Conservation (phyloP, 441 rosid genomes). For the Metrosideros polymorpha region DNA sequence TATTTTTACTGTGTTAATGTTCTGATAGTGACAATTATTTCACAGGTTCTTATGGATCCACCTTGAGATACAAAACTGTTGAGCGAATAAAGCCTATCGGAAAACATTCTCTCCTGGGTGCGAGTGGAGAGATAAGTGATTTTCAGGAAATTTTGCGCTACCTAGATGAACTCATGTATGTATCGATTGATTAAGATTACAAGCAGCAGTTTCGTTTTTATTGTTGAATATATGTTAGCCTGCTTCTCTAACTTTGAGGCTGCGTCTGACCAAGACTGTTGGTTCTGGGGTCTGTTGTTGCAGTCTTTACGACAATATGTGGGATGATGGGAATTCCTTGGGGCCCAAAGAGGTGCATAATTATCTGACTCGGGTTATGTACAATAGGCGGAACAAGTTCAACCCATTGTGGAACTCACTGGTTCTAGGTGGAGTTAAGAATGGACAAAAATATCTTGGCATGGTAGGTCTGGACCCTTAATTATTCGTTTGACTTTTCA, state of each 20-base stretch:
- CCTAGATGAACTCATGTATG: constrained; percentile 94
- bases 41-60: constrained; percentile 93
- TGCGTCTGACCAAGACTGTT: not conserved
- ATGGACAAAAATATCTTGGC: constrained; percentile 91
- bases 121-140: constrained; percentile 94
- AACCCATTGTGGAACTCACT: constrained; percentile 97
- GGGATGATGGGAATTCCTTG: constrained; percentile 99
- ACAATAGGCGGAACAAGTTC: constrained; percentile 92
- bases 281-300: constrained; percentile 12
- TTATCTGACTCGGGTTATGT: constrained; percentile 92
- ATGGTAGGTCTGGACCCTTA: constrained; percentile 34
- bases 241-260: not conserved
- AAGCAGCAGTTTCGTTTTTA: not conserved
- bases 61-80: constrained; percentile 81
- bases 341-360: constrained; percentile 98
- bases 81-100: constrained; percentile 86
- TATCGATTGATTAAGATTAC: not conserved
- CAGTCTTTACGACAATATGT: constrained; percentile 95
- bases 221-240: not conserved
- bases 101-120: constrained; percentile 93
- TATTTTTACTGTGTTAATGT: not conserved
- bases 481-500: not conserved
- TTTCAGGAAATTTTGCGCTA: constrained; percentile 83
- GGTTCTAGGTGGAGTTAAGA: constrained; percentile 94
- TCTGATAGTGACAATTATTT: not conserved